phyloP scores from a whole-genome alignment of 768 basidiomycete genomes.

The Wakefieldia striispora region DNA sequence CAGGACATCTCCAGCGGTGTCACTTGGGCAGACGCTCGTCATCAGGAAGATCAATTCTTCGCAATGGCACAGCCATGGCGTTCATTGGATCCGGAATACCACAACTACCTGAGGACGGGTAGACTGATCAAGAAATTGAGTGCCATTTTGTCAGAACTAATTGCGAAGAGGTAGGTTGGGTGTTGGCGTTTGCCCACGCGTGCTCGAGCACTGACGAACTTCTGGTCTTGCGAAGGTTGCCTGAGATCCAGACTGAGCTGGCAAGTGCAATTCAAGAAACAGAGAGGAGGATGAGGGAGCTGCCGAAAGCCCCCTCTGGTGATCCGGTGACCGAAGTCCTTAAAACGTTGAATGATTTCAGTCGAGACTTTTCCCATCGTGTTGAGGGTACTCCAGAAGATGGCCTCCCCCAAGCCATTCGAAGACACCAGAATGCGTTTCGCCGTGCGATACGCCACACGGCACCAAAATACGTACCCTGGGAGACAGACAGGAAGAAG shows the following conservation, averaged over 20 bases:
- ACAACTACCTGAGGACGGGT: conserved; percentile 52
- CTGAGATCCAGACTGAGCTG: conserved; percentile 59
- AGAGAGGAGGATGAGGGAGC: conserved; percentile 26
- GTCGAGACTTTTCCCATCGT: conserved; percentile 40
- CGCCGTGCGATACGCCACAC: conserved; percentile 46
- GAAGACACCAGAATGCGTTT: conserved; percentile 48
- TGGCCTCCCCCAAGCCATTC: conserved; percentile 57
- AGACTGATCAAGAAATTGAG: conserved; percentile 60
- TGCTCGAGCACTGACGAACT: background rate
- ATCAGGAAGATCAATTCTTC: conserved; percentile 58
- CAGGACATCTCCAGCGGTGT: conserved; percentile 22
- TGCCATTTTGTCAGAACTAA: conserved; percentile 57
- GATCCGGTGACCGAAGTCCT: conserved; percentile 61
- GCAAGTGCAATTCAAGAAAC: conserved; percentile 42
- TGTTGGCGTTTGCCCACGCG: too few species aligned
- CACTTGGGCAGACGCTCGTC: conserved; percentile 60
- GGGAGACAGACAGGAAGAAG: conserved; percentile 20
- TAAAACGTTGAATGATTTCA: conserved; percentile 45
- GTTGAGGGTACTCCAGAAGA: conserved; percentile 53
- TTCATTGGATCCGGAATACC: conserved; percentile 48
- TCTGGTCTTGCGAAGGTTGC: conserved; percentile 44
- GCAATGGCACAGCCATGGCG: conserved; percentile 50
- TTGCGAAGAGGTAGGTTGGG: conserved; percentile 51
- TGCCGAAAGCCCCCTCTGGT: conserved; percentile 52
- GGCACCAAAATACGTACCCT: conserved; percentile 58